phyloP scores from a whole-genome alignment of 2,329 filamentous ascomycete genomes.

The Amylocarpus encephaloides region DNA sequence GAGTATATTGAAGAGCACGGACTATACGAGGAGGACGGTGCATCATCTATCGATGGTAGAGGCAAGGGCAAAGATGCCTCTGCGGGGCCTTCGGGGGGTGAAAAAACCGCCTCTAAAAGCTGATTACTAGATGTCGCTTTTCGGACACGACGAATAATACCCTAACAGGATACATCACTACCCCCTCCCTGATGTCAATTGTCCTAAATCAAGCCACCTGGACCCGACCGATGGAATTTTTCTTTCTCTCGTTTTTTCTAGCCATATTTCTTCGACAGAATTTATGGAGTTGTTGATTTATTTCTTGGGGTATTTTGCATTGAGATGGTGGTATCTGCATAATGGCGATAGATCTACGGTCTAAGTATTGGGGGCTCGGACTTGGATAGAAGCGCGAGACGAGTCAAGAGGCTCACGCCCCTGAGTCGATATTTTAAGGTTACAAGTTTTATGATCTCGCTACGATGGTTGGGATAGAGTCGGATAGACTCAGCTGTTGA shows the following conservation, averaged over 20 bases:
- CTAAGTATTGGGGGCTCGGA: neutral
- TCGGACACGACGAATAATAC: no score
- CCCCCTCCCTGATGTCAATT: no score
- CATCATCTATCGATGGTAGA: no score
- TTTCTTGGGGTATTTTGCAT: neutral
- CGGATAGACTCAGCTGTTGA: neutral
- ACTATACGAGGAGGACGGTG: conserved; percentile 49
- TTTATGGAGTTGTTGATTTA: neutral
- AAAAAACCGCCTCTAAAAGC: no score
- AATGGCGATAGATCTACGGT: neutral
- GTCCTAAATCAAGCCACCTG: no score
- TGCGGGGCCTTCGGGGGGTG: neutral
- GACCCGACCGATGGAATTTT: no score
- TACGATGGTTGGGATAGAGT: neutral
- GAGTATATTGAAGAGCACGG: conserved; percentile 64
- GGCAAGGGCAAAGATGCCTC: no score
- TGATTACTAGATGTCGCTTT: no score
- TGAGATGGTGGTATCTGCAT: neutral
- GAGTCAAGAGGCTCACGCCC: conserved; percentile 6
- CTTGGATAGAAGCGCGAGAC: conserved; percentile 1
- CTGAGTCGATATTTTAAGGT: neutral
- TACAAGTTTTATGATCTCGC: neutral
- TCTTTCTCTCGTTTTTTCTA: no score
- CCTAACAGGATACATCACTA: no score
- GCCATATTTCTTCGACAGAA: no score